Evolutionary conservation across 768 basidiomycete genomes (phyloP).

Genomic region (Mycena amicta): DNA sequence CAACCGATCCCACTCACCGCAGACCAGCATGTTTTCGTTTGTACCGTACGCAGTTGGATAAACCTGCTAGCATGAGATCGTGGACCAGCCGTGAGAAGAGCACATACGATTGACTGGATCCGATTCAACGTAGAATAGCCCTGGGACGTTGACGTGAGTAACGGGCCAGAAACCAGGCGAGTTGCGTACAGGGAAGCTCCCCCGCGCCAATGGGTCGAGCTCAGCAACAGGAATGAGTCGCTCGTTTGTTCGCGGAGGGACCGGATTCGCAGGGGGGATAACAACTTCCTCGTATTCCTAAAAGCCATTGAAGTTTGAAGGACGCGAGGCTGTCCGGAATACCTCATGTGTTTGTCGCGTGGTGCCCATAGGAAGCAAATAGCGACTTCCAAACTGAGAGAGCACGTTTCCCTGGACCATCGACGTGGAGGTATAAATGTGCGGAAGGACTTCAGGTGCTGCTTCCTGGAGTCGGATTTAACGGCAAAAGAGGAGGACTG

Average conservation of each 20-base stretch:
- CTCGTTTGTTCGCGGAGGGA: conserved; percentile 75
- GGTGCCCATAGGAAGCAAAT: conserved; percentile 84
- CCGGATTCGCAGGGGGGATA: conserved; percentile 78
- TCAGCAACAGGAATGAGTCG: conserved; percentile 70
- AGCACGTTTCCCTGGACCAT: conserved; percentile 63
- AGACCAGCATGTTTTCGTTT: conserved; percentile 95
- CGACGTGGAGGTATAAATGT: conserved; percentile 81
- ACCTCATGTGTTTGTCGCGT: conserved; percentile 70
- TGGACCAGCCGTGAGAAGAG: not conserved
- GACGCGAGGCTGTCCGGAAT: not conserved
- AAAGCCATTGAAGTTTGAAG: not conserved
- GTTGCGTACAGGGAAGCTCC: conserved; percentile 80
- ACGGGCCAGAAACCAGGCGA: too few species aligned
- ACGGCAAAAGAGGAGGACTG: not conserved
- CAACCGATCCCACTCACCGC: conserved; percentile 53
- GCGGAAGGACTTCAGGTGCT: conserved; percentile 69
- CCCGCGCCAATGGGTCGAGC: conserved; percentile 73
- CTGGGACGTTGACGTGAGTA: conserved; percentile 40
- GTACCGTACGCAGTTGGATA: conserved; percentile 92
- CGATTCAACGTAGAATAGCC: conserved; percentile 88
- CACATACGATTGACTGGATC: conserved; percentile 86
- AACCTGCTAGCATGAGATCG: conserved; percentile 7
- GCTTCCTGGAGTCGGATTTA: conserved; percentile 41
- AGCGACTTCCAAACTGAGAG: conserved; percentile 75
- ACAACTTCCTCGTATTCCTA: conserved; percentile 89